Base-by-base conservation (phyloP, 75 land plant species). In the Pseudotsuga menziesii region DNA sequence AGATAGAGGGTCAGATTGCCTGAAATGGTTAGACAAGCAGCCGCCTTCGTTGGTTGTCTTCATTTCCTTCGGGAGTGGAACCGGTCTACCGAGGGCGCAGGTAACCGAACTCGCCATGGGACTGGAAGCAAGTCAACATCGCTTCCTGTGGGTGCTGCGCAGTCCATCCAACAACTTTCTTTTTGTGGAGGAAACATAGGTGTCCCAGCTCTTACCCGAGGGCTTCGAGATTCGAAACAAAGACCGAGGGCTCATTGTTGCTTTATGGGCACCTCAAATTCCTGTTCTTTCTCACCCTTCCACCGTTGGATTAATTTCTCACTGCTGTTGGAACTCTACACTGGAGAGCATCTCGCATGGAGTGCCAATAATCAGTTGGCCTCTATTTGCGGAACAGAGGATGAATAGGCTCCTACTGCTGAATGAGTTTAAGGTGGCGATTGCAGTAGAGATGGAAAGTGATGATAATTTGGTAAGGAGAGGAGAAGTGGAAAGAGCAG, bases 21-120 rank as follows among this genome's bases (percentile, higher is more conserved):
- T 29, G 32, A 29, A 29, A 29, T 80, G 82, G 82, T 58, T 80
- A 12, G 78, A 75, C 22, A 48, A 27, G 5, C 82, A 59, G 35
- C 44, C 63, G 27, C 72, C 72, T 11, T 59, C 35, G 2, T 78
- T 80, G 15, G 70, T 82, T 4, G 5, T 74, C 13, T 82, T 60
- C 56, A 25, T 82, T 22, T 57, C 84, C 35, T 82, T 82, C 41
- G 84, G 84, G 11, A 82, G 84, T 76, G 32, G 32, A 29, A 29
- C 32, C 32, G 32, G 32, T 29, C 32, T 29, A 1, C 32, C 32
- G 32, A 29, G 1, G 32, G 32, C 32, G 32, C 32, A 29, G 32
- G 32, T 29, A 1, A 29, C 32, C 32, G 32, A 29, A 29, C 32
- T 29, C 32, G 32, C 32, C 32, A 0, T 29, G 32, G 32, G 32